These are phyloP conservation scores for Penicillium simplicissimum DNA, from an alignment of 495 filamentous ascomycete genomes.

Conservation along the genomic window DNA sequence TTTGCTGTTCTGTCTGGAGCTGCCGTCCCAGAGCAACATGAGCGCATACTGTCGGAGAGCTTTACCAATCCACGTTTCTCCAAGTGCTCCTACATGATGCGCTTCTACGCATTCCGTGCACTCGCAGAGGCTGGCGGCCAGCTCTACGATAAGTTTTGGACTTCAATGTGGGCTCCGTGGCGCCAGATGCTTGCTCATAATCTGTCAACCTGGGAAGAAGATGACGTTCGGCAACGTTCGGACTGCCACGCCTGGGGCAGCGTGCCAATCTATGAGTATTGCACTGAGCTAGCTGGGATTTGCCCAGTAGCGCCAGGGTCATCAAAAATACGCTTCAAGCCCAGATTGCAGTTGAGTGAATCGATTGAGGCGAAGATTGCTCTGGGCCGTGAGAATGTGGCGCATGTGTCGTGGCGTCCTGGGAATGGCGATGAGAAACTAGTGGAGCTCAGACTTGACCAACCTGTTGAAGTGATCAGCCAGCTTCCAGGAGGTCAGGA, in stretches of 20 bases:
- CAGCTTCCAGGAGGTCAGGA: conserved; percentile 22
- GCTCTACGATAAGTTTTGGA: conserved; percentile 32
- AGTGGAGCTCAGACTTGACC: conserved; percentile 29
- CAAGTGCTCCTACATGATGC: conserved; percentile 43
- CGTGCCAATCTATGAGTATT: conserved; percentile 44
- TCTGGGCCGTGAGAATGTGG: conserved; percentile 33
- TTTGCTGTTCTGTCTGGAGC: conserved; percentile 27
- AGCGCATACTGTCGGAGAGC: conserved; percentile 30
- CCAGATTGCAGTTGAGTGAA: conserved; percentile 28
- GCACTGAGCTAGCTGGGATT: conserved; percentile 38
- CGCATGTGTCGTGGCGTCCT: conserved; percentile 29
- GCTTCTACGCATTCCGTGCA: conserved; percentile 41
- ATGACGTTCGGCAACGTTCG: conserved; percentile 39
- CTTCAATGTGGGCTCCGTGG: conserved; percentile 34
- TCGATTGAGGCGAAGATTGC: conserved; percentile 30
- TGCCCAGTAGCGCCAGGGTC: conserved; percentile 25
- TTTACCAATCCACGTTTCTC: conserved; percentile 30
- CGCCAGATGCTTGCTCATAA: conserved; percentile 36
- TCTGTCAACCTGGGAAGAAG: conserved; percentile 44
- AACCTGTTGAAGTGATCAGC: conserved; percentile 29
- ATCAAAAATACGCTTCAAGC: conserved; percentile 32
- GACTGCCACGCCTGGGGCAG: conserved; percentile 48
- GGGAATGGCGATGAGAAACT: conserved; percentile 7
- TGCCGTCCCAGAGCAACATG: conserved; percentile 13
- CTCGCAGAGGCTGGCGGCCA: conserved; percentile 26